These are phyloP conservation scores for Hanseniaspora sp. DNA, from an alignment of 1,139 yeast genomes.

Conservation along the genomic window DNA sequence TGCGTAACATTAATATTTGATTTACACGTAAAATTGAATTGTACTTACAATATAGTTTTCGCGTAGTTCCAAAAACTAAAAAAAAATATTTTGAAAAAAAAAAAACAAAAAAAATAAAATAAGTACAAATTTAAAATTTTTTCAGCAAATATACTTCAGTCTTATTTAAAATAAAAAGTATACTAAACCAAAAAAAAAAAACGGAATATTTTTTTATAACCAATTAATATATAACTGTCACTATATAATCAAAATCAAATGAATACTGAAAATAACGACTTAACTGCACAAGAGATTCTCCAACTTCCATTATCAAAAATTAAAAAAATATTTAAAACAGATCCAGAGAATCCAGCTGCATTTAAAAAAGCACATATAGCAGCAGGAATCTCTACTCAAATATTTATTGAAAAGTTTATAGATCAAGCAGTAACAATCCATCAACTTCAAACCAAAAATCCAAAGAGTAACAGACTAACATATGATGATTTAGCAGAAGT, in stretches of 20 bases:
- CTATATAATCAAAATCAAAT: too few species aligned
- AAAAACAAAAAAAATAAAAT: too few species aligned
- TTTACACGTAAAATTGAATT: neutral
- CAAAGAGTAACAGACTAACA: neutral
- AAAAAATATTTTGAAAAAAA: too few species aligned
- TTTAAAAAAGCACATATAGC: constrained; percentile 74
- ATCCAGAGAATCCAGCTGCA: constrained; percentile 68
- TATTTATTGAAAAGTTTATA: constrained; percentile 66
- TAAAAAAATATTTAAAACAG: constrained; percentile 72
- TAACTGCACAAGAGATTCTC: constrained; percentile 17
- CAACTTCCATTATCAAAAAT: constrained; percentile 66
- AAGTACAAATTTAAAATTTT: too few species aligned
- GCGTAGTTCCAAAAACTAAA: too few species aligned
- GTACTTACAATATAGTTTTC: neutral
- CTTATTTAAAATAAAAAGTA: too few species aligned
- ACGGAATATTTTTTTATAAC: too few species aligned
- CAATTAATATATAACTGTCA: too few species aligned
- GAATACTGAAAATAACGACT: neutral
- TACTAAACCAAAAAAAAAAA: too few species aligned
- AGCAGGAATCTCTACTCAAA: constrained; percentile 76
- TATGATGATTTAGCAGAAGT: constrained; percentile 13
- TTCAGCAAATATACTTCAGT: too few species aligned
- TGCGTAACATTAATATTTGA: too few species aligned
- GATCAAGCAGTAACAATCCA: constrained; percentile 31
- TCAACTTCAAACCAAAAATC: neutral